Evolutionary conservation across 1,284 basidiomycete genomes (phyloP).

Genomic region (Acaromyces ingoldii): DNA sequence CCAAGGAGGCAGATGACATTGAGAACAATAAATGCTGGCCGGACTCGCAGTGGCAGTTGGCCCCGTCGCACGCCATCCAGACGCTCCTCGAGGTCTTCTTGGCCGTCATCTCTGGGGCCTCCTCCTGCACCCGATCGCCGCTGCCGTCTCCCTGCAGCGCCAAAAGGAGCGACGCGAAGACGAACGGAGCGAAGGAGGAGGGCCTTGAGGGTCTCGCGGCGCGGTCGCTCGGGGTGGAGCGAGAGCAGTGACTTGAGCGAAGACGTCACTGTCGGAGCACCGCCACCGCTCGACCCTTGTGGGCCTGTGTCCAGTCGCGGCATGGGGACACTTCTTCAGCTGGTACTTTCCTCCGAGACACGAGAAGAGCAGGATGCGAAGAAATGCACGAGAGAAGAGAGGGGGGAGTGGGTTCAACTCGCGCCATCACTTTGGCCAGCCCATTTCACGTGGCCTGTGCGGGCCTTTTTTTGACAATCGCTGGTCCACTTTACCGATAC

Average conservation of each 20-base stretch:
- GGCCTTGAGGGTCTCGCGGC: slow-evolving; percentile 12
- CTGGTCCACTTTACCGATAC: too few species aligned
- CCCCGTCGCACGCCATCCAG: slow-evolving; percentile 5
- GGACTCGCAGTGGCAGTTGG: slow-evolving; percentile 30
- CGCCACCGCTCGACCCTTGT: slow-evolving; percentile 7
- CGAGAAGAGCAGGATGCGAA: too few species aligned
- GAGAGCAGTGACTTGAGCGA: slow-evolving; percentile 7
- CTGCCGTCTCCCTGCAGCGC: not conserved
- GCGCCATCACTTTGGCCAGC: too few species aligned
- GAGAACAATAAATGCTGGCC: slow-evolving; percentile 34
- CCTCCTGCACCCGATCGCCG: not conserved
- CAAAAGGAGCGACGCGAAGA: not conserved
- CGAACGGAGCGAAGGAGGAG: slow-evolving; percentile 25
- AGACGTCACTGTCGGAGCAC: slow-evolving; percentile 11
- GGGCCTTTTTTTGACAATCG: too few species aligned
- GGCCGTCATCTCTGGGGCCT: not conserved
- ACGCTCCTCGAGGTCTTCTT: not conserved
- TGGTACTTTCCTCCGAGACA: too few species aligned
- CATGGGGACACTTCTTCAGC: slow-evolving; percentile 10
- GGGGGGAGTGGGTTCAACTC: too few species aligned
- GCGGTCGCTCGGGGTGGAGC: not conserved
- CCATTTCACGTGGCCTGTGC: too few species aligned
- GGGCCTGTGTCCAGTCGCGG: slow-evolving; percentile 26
- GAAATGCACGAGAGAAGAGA: too few species aligned
- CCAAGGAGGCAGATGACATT: slow-evolving; percentile 30